Evolutionary conservation across 208 protist genomes (phyloP), one percentile per base, ranked within the genome.

Genomic region (Giardia muris): DNA sequence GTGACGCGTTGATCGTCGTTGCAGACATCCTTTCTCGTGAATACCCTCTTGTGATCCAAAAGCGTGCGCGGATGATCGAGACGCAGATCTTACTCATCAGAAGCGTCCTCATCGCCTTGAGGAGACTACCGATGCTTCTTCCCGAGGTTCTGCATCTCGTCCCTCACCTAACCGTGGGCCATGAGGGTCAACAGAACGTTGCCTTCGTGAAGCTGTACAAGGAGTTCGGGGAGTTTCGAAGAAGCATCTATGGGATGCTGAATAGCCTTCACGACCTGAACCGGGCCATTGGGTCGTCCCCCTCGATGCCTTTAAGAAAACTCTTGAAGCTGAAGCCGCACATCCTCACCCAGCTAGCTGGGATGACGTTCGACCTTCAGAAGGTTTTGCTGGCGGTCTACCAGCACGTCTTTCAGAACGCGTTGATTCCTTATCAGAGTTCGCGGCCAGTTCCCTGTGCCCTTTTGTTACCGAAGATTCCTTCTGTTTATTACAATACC

Each of bases 11-110:
- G 10, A 39, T 76, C 30, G 10, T 76, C 57, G 57, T 76, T 10
- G 57, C 57, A 39, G 57, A 76, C 57, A 76, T 76, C 57, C 57
- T 76, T 76, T 76, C 57, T 76, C 57, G 57, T 76, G 30, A 76
- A 30, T 30, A 76, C 57, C 57, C 57, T 76, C 57, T 39, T 76
- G 30, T 30, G 30, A 30, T 76, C 57, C 57, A 76, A 30, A 30
- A 10, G 30, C 10, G 57, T 39, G 57, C 57, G 10, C 57, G 57
- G 19, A 10, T 39, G 30, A 10, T 76, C 19, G 57, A 76, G 57
- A 30, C 30, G 30, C 57, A 76, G 57, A 10, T 76, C 30, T 30
- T 76, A 39, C 57, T 76, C 57, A 39, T 76, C 19, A 10, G 57
- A 10, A 76, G 57, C 57, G 57, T 30, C 10, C 57, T 76, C 30